Conservation (phyloP, 371 early-diverging fungal species). For the Nematocida sp. region DNA sequence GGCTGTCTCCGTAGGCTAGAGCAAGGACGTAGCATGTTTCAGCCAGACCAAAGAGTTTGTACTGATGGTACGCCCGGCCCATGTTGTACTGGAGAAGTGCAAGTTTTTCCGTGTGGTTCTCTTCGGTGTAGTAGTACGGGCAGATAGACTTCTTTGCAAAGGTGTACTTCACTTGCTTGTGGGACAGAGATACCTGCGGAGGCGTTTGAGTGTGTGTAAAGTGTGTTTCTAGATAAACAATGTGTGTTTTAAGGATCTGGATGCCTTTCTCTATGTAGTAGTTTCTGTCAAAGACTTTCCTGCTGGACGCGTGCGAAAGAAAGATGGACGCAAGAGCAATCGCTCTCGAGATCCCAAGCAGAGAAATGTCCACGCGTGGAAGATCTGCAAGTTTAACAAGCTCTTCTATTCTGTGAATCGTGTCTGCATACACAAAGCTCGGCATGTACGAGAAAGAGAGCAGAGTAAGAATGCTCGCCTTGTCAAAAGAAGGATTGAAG, state of each 20-base stretch:
- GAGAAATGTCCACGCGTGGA: background rate
- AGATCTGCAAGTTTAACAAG: background rate
- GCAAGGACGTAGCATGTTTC: slow-evolving; percentile 56
- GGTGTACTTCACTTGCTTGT: slow-evolving; percentile 48
- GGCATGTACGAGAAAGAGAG: slow-evolving; percentile 43
- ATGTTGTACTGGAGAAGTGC: slow-evolving; percentile 58
- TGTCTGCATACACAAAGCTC: slow-evolving; percentile 48
- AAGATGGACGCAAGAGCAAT: slow-evolving; percentile 50
- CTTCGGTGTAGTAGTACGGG: slow-evolving; percentile 20
- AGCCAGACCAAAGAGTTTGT: slow-evolving; percentile 60
- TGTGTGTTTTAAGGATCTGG: slow-evolving; percentile 28
- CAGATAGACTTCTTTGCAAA: slow-evolving; percentile 19
- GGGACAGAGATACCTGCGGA: slow-evolving; percentile 24
- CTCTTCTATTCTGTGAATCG: slow-evolving; percentile 17
- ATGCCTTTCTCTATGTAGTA: slow-evolving; percentile 58
- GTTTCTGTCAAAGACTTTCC: slow-evolving; percentile 55
- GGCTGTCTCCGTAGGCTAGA: background rate
- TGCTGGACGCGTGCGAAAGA: slow-evolving; percentile 55
- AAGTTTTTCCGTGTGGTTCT: slow-evolving; percentile 37
- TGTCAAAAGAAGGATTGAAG: background rate
- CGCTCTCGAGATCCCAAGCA: slow-evolving; percentile 36
- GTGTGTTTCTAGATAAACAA: background rate
- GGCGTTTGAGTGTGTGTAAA: background rate
- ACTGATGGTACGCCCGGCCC: slow-evolving; percentile 61
- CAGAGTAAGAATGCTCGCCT: slow-evolving; percentile 15